Conservation (phyloP, 2,329 filamentous ascomycete genomes). For the Mycosphaerella sp. region DNA sequence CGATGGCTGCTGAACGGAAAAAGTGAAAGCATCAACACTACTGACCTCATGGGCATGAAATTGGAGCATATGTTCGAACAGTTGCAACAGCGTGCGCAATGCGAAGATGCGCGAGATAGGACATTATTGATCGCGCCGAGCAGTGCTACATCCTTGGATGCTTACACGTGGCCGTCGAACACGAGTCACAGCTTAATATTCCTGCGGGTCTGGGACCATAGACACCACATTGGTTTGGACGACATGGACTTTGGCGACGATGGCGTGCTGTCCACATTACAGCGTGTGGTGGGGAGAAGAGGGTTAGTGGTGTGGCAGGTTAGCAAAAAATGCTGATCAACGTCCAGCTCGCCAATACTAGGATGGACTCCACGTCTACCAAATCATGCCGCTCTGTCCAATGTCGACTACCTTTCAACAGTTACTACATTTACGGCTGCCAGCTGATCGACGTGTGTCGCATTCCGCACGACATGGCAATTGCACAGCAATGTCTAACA, state of each 20-base stretch:
- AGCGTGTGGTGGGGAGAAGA: constrained; percentile 50
- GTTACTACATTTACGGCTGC: not conserved
- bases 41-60: constrained; percentile 67
- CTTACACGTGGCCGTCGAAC: constrained; percentile 36
- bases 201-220: constrained; percentile 63
- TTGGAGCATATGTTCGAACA: constrained; percentile 55
- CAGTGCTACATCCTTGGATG: constrained; percentile 64
- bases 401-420: not conserved
- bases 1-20: constrained; percentile 74
- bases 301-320: constrained; percentile 44
- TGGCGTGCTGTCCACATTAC: constrained; percentile 65
- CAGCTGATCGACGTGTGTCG: not conserved
- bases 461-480: not conserved
- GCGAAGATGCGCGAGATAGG: constrained; percentile 49
- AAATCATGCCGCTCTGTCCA: not conserved
- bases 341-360: not conserved
- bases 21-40: constrained; percentile 63
- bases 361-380: not conserved
- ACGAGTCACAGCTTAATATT: constrained; percentile 41
- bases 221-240: constrained; percentile 67
- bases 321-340: constrained; percentile 34
- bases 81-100: constrained; percentile 55
- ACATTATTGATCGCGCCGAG: constrained; percentile 61
- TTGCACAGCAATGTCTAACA: too few species aligned
- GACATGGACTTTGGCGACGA: constrained; percentile 75